These are phyloP conservation scores for Darksidea phi DNA, from an alignment of 495 filamentous ascomycete species.

Conservation along the genomic window DNA sequence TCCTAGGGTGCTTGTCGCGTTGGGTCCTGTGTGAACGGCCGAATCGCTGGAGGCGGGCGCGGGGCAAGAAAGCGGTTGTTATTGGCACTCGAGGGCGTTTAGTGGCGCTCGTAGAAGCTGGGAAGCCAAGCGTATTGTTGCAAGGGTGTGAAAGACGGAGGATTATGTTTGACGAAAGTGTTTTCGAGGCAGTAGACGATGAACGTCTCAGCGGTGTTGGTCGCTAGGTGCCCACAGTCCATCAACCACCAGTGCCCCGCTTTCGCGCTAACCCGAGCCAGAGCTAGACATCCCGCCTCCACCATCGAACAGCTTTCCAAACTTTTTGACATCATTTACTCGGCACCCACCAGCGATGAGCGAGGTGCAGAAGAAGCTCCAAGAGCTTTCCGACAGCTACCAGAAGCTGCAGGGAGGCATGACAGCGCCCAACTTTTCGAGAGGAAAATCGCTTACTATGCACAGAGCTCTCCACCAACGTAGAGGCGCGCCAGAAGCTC, in stretches of 20 bases:
- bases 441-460: constrained; percentile 19
- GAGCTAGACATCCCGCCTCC: constrained; percentile 21
- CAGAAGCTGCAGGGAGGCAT: constrained; percentile 79
- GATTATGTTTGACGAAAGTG: too few relatives aligned
- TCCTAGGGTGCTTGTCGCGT: background rate
- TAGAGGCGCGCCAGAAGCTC: constrained; percentile 85
- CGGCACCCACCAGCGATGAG: constrained; percentile 46
- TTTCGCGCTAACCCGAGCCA: constrained; percentile 16
- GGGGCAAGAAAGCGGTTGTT: background rate
- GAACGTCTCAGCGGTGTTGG: background rate
- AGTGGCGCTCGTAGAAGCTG: too few relatives aligned
- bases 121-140: too few relatives aligned
- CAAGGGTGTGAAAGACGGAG: too few relatives aligned
- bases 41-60: background rate
- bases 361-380: constrained; percentile 64
- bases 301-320: background rate
- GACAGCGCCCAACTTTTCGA: constrained; percentile 2
- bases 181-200: too few relatives aligned
- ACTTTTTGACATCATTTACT: constrained; percentile 15
- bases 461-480: constrained; percentile 72
- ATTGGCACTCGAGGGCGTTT: background rate
- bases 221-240: background rate
- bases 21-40: background rate
- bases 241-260: constrained; percentile 2
- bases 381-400: constrained; percentile 82